Conservation (phyloP, 768 basidiomycete genomes). For the Pleurotus pulmonarius region DNA sequence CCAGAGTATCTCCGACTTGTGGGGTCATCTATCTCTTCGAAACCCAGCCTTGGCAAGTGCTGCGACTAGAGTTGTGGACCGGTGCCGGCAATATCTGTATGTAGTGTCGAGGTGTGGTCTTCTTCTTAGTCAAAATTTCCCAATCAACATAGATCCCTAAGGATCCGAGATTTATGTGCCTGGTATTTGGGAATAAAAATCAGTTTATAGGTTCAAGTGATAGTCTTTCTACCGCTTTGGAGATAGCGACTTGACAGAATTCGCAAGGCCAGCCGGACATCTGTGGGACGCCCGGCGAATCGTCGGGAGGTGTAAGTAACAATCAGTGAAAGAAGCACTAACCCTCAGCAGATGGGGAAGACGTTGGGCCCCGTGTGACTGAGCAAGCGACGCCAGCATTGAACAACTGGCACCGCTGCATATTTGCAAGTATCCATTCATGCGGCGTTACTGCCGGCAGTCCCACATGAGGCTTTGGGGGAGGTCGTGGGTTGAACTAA, state of each 20-base stretch:
- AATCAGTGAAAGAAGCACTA: background rate
- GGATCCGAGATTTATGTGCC: background rate
- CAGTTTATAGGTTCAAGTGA: too few relatives aligned
- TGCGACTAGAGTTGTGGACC: background rate
- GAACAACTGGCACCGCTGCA: background rate
- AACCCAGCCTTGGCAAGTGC: constrained; percentile 2
- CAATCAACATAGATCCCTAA: too few relatives aligned
- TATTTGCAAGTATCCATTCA: too few relatives aligned
- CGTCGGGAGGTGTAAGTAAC: background rate
- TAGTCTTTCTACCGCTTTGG: too few relatives aligned
- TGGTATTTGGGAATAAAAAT: background rate
- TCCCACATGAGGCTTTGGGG: too few relatives aligned
- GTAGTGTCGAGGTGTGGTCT: background rate
- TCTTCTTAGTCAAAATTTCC: background rate
- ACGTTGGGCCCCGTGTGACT: background rate
- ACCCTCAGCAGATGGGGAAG: constrained; percentile 1
- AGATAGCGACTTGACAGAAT: background rate
- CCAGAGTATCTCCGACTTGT: background rate
- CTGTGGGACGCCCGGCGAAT: constrained; percentile 5
- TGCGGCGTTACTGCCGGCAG: too few relatives aligned
- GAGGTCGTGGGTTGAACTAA: too few relatives aligned
- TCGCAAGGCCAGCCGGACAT: background rate
- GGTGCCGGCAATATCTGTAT: background rate
- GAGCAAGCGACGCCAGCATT: background rate
- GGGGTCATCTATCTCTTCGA: background rate